Conservation (phyloP, 2,329 filamentous ascomycete species). For the Paecilomyces formosus region DNA sequence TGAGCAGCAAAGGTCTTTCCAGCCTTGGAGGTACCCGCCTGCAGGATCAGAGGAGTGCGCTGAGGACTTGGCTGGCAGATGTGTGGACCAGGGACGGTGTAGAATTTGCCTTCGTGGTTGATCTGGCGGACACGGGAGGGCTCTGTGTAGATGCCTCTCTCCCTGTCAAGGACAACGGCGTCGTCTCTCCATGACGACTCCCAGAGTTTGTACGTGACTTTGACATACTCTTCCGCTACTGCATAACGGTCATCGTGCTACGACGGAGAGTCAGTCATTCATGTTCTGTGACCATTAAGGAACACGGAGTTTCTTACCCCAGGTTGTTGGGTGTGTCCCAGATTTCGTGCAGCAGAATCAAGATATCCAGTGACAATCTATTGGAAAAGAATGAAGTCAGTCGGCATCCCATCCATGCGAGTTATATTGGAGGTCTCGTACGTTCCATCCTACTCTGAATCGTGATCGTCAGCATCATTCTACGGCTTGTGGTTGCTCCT, state of each 20-base stretch:
- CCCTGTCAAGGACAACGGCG: conserved; percentile 54
- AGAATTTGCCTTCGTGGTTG: conserved; percentile 59
- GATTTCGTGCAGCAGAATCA: conserved; percentile 58
- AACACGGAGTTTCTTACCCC: conserved; percentile 14
- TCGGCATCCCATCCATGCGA: conserved; percentile 7
- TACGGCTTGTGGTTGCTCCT: not conserved
- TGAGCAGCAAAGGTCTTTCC: conserved; percentile 62
- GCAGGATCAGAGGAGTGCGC: conserved; percentile 60
- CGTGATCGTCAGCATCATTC: not conserved
- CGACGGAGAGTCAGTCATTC: not conserved
- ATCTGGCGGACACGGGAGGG: conserved; percentile 55
- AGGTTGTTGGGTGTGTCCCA: conserved; percentile 51
- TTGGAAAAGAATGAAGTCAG: conserved; percentile 4
- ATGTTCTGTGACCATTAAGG: not conserved
- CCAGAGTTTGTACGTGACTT: conserved; percentile 60
- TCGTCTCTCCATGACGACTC: conserved; percentile 62
- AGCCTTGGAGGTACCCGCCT: conserved; percentile 60
- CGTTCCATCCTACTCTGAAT: conserved; percentile 49
- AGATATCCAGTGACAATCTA: conserved; percentile 62
- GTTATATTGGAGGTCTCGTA: conserved; percentile 19
- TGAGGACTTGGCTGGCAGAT: conserved; percentile 61
- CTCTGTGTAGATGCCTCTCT: conserved; percentile 53
- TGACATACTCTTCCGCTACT: conserved; percentile 57
- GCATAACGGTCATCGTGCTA: conserved; percentile 60
- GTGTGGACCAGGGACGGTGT: conserved; percentile 57